Percentiles rank a stretch among this genome's conserved stretches.
phyloP scores from a whole-genome alignment of 2,329 filamentous ascomycete genomes.

The Zopfia rhizophila region DNA sequence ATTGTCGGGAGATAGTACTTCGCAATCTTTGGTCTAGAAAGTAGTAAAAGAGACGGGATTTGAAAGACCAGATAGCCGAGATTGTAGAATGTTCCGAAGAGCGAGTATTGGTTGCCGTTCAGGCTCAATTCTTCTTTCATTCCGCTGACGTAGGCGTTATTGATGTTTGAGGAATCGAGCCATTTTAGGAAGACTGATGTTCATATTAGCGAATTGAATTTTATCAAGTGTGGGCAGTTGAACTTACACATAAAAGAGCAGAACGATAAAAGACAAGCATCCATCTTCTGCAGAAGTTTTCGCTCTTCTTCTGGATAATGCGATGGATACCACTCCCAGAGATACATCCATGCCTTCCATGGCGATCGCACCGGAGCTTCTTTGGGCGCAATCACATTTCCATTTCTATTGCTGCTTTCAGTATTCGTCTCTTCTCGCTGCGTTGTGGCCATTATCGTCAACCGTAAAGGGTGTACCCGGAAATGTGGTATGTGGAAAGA shows the following conservation, averaged over 20 bases:
- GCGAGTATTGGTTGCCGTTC: conserved; percentile 68
- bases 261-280: conserved; percentile 49
- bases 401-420: conserved; percentile 36
- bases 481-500: background rate
- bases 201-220: background rate
- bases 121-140: conserved; percentile 45
- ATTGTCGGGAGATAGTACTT: conserved; percentile 51
- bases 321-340: conserved; percentile 52
- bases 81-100: conserved; percentile 59
- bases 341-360: conserved; percentile 52
- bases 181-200: conserved; percentile 50
- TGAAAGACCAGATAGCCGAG: conserved; percentile 53
- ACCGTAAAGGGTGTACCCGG: background rate
- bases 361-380: conserved; percentile 49
- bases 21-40: conserved; percentile 50
- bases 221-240: background rate
- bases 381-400: conserved; percentile 43
- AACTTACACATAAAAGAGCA: conserved; percentile 51
- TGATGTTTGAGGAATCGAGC: conserved; percentile 50
- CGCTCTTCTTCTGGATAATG: conserved; percentile 48
- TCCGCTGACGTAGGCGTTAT: conserved; percentile 58
- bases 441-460: conserved; percentile 30
- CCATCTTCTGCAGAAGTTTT: conserved; percentile 47
- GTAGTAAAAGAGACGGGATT: conserved; percentile 49
- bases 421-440: conserved; percentile 34